A percentile compares a stretch with the other conserved stretches of the same genome.
Evolutionary conservation across 2,329 filamentous ascomycete species (phyloP).

Genomic region (Colletotrichum navitas): DNA sequence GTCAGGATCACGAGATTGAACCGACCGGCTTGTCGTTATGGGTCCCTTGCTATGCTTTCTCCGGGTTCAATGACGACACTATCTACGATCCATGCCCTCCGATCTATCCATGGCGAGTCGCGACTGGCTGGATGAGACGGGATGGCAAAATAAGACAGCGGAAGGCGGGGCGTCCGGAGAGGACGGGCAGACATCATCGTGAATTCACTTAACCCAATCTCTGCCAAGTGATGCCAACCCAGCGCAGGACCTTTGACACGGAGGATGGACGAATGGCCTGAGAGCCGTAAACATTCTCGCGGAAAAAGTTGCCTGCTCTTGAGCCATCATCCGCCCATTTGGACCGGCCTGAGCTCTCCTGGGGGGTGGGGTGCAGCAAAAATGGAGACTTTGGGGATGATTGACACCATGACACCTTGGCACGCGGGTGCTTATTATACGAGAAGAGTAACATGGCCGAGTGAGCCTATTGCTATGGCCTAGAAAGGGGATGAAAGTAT

Average conservation of each 20-base stretch:
- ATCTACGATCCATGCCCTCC: not conserved
- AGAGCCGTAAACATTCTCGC: not conserved
- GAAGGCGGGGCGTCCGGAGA: not conserved
- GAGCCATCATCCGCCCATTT: not conserved
- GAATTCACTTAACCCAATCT: not conserved
- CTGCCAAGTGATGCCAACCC: constrained; percentile 2
- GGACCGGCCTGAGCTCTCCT: not conserved
- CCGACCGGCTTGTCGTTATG: not conserved
- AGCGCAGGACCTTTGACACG: not conserved
- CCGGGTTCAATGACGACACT: not conserved
- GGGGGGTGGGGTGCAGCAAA: too few relatives aligned
- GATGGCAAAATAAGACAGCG: not conserved
- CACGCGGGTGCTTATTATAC: not conserved
- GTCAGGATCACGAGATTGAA: not conserved
- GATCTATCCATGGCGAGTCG: not conserved
- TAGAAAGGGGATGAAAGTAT: not conserved
- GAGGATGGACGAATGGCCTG: not conserved
- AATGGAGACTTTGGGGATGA: not conserved
- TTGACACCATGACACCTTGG: not conserved
- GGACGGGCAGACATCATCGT: not conserved
- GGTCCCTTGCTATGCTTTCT: not conserved
- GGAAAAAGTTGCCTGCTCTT: not conserved
- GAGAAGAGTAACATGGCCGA: not conserved
- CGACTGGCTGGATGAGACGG: not conserved
- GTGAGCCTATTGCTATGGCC: not conserved